Base-by-base conservation (phyloP, 2,329 filamentous ascomycete genomes). In the Stemphylium beticola region DNA sequence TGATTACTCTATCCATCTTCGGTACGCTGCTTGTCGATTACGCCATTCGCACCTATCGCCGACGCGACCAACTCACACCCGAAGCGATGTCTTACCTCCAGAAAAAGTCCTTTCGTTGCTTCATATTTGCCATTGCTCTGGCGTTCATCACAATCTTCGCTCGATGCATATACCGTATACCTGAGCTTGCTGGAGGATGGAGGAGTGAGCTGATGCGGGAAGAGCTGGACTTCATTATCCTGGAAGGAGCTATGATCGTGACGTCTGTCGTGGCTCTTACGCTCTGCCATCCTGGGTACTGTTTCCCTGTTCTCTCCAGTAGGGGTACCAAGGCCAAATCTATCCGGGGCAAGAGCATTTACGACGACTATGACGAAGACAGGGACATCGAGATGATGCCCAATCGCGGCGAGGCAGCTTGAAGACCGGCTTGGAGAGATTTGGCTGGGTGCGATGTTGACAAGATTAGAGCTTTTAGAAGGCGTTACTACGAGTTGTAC, bases 161-260 rank as follows among this genome's bases (percentile, higher is more conserved):
- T 29, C 77, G 81, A 56, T 82, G 78, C 42, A 68, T 78, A 39
- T 83, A 80, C 65, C 79, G 81, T 59, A 78, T 82, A 34, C 77
- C 77, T 0, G 80, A 83, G 66, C 72, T 82, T 31, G 72, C 75
- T 17, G 74, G 74, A n/a, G 81, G 81, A 8, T 82, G 80, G 72
- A 58, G 69, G 11, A 77, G 75, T 55, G 55, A 71, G 18, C 60
- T 82, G 34, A 82, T 81, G 69, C 78, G 81, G 61, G 68, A 82
- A 34, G 76, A 84, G 65, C 53, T 68, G 2, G 73, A 77, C 15
- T 82, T 83, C 62, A 79, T 84, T 62, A 68, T 78, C 5, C 67
- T 84, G 3, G 82, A 84, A 58, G 81, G 82, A n/a, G 77, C 77
- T 4, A 83, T 84, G 80, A 80, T 85, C 45, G 72, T 73, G 3